These are phyloP conservation scores for Drechslerella dactyloides DNA, from an alignment of 2,329 filamentous ascomycete species.

Conservation along the genomic window DNA sequence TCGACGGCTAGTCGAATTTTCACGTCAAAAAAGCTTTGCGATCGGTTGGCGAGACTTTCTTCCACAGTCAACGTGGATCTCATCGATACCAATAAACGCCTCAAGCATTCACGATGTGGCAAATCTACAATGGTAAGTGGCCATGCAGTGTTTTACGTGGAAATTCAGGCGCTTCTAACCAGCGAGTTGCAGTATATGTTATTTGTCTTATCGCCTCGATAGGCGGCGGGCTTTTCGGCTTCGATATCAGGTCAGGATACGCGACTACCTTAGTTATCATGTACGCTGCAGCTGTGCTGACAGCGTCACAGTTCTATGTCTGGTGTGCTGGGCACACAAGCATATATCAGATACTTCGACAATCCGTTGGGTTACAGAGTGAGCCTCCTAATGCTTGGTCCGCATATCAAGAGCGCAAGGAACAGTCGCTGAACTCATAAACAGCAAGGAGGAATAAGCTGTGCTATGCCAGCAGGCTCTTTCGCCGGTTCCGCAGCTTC, in stretches of 20 bases:
- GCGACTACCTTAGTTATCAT: neutral
- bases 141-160: neutral
- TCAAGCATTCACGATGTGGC: constrained; percentile 3
- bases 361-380: constrained; percentile 60
- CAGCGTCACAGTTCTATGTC: constrained; percentile 64
- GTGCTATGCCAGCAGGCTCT: constrained; percentile 58
- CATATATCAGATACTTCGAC: constrained; percentile 75
- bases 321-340: constrained; percentile 69
- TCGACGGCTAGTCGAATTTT: neutral
- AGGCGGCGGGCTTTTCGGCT: constrained; percentile 72
- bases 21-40: neutral
- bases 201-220: constrained; percentile 70
- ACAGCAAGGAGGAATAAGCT: constrained; percentile 58
- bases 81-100: neutral
- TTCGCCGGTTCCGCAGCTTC: constrained; percentile 61
- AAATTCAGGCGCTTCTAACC: neutral
- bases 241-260: constrained; percentile 69
- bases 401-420: neutral
- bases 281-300: neutral
- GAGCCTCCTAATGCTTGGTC: neutral
- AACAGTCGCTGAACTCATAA: neutral
- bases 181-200: constrained; percentile 61
- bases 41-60: too few species aligned
- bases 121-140: constrained; percentile 22
- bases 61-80: neutral